A percentile compares a stretch with the other conserved stretches of the same genome.
Evolutionary conservation across 805 yeast genomes (phyloP).

Genomic region (Ascoidea rubescens): DNA sequence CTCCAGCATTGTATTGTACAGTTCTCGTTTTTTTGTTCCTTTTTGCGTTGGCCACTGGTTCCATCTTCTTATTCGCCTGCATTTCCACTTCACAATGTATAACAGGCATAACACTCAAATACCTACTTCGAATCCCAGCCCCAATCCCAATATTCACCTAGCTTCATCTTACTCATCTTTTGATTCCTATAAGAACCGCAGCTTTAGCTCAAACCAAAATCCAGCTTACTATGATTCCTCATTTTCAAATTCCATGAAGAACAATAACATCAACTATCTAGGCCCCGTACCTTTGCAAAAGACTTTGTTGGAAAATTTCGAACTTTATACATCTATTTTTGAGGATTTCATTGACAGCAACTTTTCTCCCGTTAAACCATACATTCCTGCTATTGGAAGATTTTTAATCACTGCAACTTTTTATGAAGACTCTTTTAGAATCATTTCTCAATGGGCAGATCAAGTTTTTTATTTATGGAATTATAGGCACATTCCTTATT

Average conservation of each 20-base stretch:
- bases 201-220: neutral
- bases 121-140: too few species aligned
- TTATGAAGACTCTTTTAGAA: conserved; percentile 77
- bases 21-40: too few species aligned
- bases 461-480: conserved; percentile 76
- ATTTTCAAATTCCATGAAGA: too few species aligned
- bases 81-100: too few species aligned
- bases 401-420: conserved; percentile 88
- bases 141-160: neutral
- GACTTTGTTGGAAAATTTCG: conserved; percentile 23
- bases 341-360: conserved; percentile 41
- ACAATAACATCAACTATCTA: too few species aligned
- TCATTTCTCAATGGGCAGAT: conserved; percentile 78
- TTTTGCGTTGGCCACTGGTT: too few species aligned
- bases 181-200: neutral
- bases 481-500: conserved; percentile 65
- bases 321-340: conserved; percentile 33
- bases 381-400: conserved; percentile 79
- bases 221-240: too few species aligned
- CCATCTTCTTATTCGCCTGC: too few species aligned
- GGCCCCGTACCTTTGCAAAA: conserved; percentile 2
- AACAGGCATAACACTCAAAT: too few species aligned
- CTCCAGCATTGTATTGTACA: too few species aligned
- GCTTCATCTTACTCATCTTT: neutral
- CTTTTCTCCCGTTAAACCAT: conserved; percentile 44